Evolutionary conservation across 495 filamentous ascomycete genomes (phyloP), one percentile per base, ranked within the genome.

Genomic region (Daldinia grandis): DNA sequence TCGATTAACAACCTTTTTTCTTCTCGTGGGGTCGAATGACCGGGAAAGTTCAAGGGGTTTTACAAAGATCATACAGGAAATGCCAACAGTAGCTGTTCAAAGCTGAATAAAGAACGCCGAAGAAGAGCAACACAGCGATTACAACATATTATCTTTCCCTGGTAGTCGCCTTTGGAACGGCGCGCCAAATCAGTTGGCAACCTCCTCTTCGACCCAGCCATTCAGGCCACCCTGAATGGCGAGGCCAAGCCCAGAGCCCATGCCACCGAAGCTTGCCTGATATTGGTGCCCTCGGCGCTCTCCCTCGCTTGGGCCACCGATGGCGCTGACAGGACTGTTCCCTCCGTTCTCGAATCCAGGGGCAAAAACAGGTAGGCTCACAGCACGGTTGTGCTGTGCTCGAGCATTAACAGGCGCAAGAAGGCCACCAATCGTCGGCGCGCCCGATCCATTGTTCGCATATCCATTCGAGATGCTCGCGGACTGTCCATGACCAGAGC

Each of bases 371-470:
- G 93, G 93, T 68, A 97, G 81, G 75, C 92, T 95, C 60, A 95
- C 92, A 42, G 93, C 92, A 31, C 93, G 90, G 73, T 88, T 91
- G 79, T 97, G 93, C 70, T 92, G 90, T 28, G 86, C 87, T 38
- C 92, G 89, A 49, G 77, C 72, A 74, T 87, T 89, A 35, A 87
- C 87, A 21, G 93, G 93, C 24, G 92, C 91, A 4, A 94, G 89
- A n/a, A 92, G 82, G 12, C 90, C 88, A 56, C 89, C 88, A 64
- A 90, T 89, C 15, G 88, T 92, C 5, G 90, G 88, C 27, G 91
- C 87, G 58, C 90, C 86, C 14, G 82, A 83, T 10, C 81, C 74
- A 33, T 78, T 82, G 35, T 87, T 87, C 19, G 76, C 69, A 38
- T 88, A 82, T 69, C 85, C 86, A 69, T 89, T 88, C 68, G 84